phyloP scores from a whole-genome alignment of 2,329 filamentous ascomycete species.

The Fusarium chlamydosporum region DNA sequence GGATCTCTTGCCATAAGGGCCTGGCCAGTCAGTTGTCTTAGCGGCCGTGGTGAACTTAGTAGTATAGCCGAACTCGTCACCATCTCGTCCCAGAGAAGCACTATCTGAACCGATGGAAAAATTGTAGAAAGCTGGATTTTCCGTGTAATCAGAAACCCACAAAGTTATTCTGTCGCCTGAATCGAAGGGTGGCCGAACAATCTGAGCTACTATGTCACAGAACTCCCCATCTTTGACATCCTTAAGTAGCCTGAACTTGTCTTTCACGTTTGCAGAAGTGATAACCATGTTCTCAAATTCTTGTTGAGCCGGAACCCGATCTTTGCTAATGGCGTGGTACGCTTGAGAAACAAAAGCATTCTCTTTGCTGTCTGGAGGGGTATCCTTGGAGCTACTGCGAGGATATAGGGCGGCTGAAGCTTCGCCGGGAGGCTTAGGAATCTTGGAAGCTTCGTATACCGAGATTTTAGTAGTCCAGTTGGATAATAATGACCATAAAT shows the following conservation, averaged over 20 bases:
- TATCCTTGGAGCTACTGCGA: slow-evolving; percentile 40
- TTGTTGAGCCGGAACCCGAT: slow-evolving; percentile 58
- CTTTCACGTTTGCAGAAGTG: slow-evolving; percentile 60
- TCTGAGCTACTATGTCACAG: slow-evolving; percentile 78
- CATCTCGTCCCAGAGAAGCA: slow-evolving; percentile 58
- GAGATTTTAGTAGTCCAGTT: slow-evolving; percentile 60
- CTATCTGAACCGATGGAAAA: slow-evolving; percentile 55
- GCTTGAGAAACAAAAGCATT: slow-evolving; percentile 64
- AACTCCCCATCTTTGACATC: slow-evolving; percentile 71
- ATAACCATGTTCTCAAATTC: slow-evolving; percentile 60
- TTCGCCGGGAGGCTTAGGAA: slow-evolving; percentile 55
- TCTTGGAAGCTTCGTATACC: slow-evolving; percentile 57
- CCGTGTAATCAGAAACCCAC: slow-evolving; percentile 87
- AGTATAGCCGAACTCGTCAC: slow-evolving; percentile 70
- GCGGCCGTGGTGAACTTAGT: slow-evolving; percentile 45
- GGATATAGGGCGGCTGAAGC: slow-evolving; percentile 54
- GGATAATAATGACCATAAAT: slow-evolving; percentile 61
- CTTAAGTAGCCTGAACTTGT: slow-evolving; percentile 76
- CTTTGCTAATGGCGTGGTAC: slow-evolving; percentile 62
- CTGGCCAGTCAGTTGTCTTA: slow-evolving; percentile 69
- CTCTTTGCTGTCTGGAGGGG: slow-evolving; percentile 49
- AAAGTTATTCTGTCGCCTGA: slow-evolving; percentile 67
- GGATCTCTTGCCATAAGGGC: slow-evolving; percentile 79
- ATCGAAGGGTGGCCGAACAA: slow-evolving; percentile 69
- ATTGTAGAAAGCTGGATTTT: slow-evolving; percentile 74